A percentile compares a stretch with the other conserved stretches of the same genome.
These are phyloP conservation scores for Coemansia sp. DNA, from an alignment of 192 early-diverging fungal genomes.

Conservation along the genomic window DNA sequence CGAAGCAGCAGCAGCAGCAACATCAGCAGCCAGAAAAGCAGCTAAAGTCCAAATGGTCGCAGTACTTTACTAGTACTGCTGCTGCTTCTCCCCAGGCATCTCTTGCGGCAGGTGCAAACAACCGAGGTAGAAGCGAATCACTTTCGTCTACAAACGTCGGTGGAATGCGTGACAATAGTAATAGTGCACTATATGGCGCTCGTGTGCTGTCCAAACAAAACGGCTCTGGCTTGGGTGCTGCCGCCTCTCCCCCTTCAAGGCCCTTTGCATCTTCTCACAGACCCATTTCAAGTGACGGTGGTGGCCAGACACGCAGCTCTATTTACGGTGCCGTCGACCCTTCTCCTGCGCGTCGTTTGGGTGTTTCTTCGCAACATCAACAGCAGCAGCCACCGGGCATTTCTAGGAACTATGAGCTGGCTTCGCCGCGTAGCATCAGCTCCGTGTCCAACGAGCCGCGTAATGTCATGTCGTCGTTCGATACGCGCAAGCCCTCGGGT, in stretches of 20 bases:
- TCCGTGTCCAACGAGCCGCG: slow-evolving; percentile 8
- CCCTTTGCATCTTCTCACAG: slow-evolving; percentile 11
- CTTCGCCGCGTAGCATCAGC: not conserved
- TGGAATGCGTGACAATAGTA: not conserved
- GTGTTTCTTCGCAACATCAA: not conserved
- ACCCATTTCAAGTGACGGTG: slow-evolving; percentile 8
- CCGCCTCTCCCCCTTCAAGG: slow-evolving; percentile 4
- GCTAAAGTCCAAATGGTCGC: slow-evolving; percentile 45
- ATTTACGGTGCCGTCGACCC: not conserved
- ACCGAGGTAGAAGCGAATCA: slow-evolving; percentile 33
- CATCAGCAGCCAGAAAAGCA: slow-evolving; percentile 1
- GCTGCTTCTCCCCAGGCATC: slow-evolving; percentile 3
- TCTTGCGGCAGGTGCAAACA: not conserved
- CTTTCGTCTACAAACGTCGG: not conserved
- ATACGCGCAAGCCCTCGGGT: slow-evolving; percentile 10
- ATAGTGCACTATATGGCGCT: slow-evolving; percentile 5
- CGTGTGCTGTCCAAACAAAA: slow-evolving; percentile 6
- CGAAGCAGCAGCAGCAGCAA: slow-evolving; percentile 9
- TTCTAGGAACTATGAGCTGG: not conserved
- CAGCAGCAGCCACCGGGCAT: not conserved
- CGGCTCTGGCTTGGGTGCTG: not conserved
- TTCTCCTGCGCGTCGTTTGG: slow-evolving; percentile 1
- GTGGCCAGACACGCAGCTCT: not conserved
- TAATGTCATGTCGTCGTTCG: slow-evolving; percentile 27
- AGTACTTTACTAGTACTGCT: slow-evolving; percentile 49